These are phyloP conservation scores for Aspergillus ostianus DNA, from an alignment of 495 filamentous ascomycete genomes.

Conservation along the genomic window DNA sequence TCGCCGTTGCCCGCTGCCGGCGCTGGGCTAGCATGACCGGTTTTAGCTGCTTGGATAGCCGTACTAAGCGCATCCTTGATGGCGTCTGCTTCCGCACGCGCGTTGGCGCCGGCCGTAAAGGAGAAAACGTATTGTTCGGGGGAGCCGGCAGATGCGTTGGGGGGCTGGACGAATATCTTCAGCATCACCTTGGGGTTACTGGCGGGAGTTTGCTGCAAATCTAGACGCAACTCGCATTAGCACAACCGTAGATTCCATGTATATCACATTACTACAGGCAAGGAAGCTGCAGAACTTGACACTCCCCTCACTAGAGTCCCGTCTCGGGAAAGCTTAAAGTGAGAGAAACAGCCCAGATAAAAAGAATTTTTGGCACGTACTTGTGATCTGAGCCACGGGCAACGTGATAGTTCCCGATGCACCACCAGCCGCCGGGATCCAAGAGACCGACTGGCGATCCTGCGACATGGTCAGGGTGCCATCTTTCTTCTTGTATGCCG, in stretches of 20 bases:
- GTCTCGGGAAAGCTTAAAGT: background rate
- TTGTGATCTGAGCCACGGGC: slow-evolving; percentile 72
- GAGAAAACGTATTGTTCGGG: slow-evolving; percentile 76
- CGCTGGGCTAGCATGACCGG: slow-evolving; percentile 41
- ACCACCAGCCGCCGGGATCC: slow-evolving; percentile 62
- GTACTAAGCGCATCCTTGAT: slow-evolving; percentile 80
- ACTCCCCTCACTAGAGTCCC: background rate
- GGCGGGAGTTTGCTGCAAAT: slow-evolving; percentile 90
- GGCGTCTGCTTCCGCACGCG: slow-evolving; percentile 77
- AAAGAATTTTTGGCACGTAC: slow-evolving; percentile 42
- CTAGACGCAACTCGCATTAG: slow-evolving; percentile 15
- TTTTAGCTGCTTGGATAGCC: slow-evolving; percentile 68
- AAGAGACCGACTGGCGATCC: slow-evolving; percentile 70
- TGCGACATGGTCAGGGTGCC: slow-evolving; percentile 72
- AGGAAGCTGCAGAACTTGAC: background rate
- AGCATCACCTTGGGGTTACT: slow-evolving; percentile 82
- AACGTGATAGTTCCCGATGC: slow-evolving; percentile 62
- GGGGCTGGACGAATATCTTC: slow-evolving; percentile 72
- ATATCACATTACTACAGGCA: background rate
- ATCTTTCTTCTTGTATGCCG: slow-evolving; percentile 95
- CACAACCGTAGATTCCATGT: background rate
- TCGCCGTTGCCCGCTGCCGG: slow-evolving; percentile 32
- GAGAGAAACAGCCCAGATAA: background rate
- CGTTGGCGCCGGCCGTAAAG: slow-evolving; percentile 75
- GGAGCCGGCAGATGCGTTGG: slow-evolving; percentile 47